Evolutionary conservation across 495 filamentous ascomycete species (phyloP).

Genomic region (Hapsidospora chrysogenum): DNA sequence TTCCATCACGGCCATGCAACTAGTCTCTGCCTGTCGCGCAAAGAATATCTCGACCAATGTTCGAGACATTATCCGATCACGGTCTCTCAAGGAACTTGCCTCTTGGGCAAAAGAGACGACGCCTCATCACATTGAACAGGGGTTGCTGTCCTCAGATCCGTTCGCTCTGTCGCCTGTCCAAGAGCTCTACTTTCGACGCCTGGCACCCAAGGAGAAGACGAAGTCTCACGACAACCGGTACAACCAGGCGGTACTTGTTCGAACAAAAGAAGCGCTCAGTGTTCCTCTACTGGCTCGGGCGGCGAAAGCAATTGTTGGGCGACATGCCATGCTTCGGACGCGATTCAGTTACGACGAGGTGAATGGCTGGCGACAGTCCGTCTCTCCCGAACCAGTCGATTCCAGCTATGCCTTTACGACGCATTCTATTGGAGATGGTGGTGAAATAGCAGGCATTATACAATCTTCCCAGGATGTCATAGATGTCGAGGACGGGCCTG

Average conservation of each 20-base stretch:
- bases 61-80: not conserved
- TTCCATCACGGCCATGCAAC: constrained; percentile 1
- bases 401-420: not conserved
- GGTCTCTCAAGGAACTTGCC: not conserved
- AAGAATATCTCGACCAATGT: not conserved
- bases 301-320: constrained; percentile 38
- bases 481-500: constrained; percentile 16
- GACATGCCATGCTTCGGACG: constrained; percentile 57
- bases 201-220: constrained; percentile 22
- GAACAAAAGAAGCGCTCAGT: not conserved
- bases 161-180: constrained; percentile 62
- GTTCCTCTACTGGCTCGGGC: constrained; percentile 23
- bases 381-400: not conserved
- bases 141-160: not conserved
- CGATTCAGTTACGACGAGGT: constrained; percentile 30
- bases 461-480: constrained; percentile 2
- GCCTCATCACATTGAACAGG: not conserved
- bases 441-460: not conserved
- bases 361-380: not conserved
- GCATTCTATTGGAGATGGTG: not conserved
- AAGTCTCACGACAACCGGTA: not conserved
- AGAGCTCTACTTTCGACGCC: constrained; percentile 48
- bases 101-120: not conserved
- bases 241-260: not conserved
- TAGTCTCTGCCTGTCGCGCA: not conserved